A percentile compares a stretch with the other conserved stretches of the same genome.
Conservation (phyloP, 75 land plant species). For the Cunninghamia lanceolata region DNA sequence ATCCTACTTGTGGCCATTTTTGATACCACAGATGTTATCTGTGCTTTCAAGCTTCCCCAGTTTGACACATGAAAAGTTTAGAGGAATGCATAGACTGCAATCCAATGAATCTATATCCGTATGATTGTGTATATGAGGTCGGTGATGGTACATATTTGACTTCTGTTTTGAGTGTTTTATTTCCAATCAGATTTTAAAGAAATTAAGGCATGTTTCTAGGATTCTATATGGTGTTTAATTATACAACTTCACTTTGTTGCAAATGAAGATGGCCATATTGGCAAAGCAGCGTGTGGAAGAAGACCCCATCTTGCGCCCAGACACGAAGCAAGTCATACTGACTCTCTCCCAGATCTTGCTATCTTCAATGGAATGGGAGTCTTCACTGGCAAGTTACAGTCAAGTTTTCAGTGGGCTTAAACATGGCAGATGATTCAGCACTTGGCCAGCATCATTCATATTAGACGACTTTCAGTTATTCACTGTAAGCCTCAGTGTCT, state of each 20-base stretch:
- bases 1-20: neutral
- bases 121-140: constrained; percentile 72
- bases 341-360: no score
- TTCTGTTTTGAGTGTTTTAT: neutral
- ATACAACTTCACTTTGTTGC: neutral
- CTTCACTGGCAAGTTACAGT: constrained; percentile 79
- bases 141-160: neutral
- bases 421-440: no score
- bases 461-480: no score
- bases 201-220: neutral
- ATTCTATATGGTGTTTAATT: neutral
- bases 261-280: constrained; percentile 59
- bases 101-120: constrained; percentile 66
- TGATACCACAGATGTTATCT: constrained; percentile 51
- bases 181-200: neutral
- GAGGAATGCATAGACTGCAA: constrained; percentile 55
- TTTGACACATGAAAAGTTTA: constrained; percentile 44
- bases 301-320: constrained; percentile 73
- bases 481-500: neutral
- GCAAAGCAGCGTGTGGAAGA: constrained; percentile 83
- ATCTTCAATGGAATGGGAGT: no score
- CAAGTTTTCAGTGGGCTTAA: constrained; percentile 83
- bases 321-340: constrained; percentile 74
- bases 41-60: constrained; percentile 48
- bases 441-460: no score